These are phyloP conservation scores for Breviolum minutum DNA, from an alignment of 73 alveolate species.

Conservation along the genomic window DNA sequence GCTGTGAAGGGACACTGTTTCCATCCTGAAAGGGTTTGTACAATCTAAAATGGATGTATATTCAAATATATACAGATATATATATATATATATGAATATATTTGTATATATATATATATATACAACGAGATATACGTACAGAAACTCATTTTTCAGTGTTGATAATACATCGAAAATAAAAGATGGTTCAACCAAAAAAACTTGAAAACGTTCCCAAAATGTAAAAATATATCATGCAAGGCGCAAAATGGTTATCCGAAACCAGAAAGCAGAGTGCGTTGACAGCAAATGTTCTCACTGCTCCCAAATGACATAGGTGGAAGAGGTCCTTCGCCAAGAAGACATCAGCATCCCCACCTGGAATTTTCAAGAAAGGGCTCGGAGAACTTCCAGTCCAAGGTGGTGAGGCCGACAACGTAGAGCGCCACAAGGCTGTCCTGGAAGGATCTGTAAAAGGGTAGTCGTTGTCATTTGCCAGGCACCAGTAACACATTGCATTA, in stretches of 20 bases:
- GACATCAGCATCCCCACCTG: background rate
- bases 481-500: too few relatives aligned
- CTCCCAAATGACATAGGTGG: slow-evolving; percentile 2
- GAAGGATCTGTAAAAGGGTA: background rate
- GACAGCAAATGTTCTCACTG: background rate
- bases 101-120: too few relatives aligned
- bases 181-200: too few relatives aligned
- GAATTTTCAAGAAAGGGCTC: background rate
- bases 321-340: slow-evolving; percentile 6
- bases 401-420: background rate
- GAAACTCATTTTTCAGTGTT: too few relatives aligned
- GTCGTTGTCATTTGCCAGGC: background rate
- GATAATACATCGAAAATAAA: too few relatives aligned
- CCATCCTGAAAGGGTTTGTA: background rate
- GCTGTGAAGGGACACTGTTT: background rate
- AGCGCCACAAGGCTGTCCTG: background rate
- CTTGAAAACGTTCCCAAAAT: background rate
- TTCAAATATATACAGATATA: too few relatives aligned
- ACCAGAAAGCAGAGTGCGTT: background rate
- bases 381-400: background rate
- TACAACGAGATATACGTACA: too few relatives aligned
- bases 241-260: background rate
- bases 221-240: background rate
- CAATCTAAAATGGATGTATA: too few relatives aligned
- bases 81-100: too few relatives aligned